A percentile compares a stretch with the other conserved stretches of the same genome.
phyloP scores from a whole-genome alignment of 2,329 filamentous ascomycete genomes.

The Clarireedia homoeocarpa region DNA sequence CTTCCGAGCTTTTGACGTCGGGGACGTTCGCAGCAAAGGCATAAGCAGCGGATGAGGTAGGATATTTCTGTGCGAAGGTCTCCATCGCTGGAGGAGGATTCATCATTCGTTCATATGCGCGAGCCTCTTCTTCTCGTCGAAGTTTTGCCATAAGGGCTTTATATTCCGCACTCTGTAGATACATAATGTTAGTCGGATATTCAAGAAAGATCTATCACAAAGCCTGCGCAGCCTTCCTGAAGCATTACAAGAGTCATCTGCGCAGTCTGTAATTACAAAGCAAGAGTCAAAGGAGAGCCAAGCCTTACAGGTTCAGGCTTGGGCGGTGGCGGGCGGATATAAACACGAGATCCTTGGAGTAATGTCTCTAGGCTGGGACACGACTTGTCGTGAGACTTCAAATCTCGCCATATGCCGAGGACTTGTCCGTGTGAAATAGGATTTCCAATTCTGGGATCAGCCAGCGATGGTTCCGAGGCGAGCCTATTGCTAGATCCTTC shows the following conservation, averaged over 20 bases:
- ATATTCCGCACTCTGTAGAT: slow-evolving; percentile 64
- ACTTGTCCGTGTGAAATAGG: slow-evolving; percentile 68
- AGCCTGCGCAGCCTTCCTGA: neutral
- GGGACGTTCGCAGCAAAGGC: slow-evolving; percentile 45
- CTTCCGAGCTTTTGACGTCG: slow-evolving; percentile 35
- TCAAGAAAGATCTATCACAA: too few relatives aligned
- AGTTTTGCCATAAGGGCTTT: slow-evolving; percentile 81
- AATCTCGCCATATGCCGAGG: slow-evolving; percentile 49
- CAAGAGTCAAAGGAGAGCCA: neutral
- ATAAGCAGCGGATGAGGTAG: slow-evolving; percentile 42
- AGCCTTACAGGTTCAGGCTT: slow-evolving; percentile 66
- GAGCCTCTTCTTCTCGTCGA: slow-evolving; percentile 72
- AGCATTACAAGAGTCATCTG: neutral
- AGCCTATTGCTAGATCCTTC: neutral
- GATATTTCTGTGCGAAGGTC: slow-evolving; percentile 52
- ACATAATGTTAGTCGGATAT: neutral
- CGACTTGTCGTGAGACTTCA: slow-evolving; percentile 33
- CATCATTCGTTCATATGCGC: slow-evolving; percentile 74
- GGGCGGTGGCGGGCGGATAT: slow-evolving; percentile 69
- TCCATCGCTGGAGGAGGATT: slow-evolving; percentile 50
- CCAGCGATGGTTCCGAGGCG: slow-evolving; percentile 40
- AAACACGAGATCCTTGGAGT: slow-evolving; percentile 63
- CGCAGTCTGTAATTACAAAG: too few relatives aligned
- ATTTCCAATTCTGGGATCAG: slow-evolving; percentile 41
- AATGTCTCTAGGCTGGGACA: slow-evolving; percentile 57